Conservation (phyloP, 163 green algal genomes). For the Prototheca stagnorum region DNA sequence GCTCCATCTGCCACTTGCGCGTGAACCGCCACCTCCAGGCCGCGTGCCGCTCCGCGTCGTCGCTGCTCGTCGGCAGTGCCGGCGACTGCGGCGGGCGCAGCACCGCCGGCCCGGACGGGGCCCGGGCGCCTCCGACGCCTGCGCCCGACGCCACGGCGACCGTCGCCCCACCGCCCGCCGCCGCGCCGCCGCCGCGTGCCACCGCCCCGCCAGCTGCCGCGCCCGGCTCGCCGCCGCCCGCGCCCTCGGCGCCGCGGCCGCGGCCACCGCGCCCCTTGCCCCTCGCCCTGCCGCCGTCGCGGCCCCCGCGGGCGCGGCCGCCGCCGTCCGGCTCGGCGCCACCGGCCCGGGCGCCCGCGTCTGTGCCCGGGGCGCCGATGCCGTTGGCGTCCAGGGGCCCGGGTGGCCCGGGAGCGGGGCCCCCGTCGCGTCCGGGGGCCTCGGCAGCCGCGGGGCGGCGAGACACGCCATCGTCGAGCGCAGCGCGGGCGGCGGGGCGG, state of each 20-base stretch:
- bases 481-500: too few species aligned
- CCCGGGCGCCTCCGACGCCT: neutral
- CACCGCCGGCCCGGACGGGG: neutral
- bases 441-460: neutral
- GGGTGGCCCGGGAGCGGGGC: neutral
- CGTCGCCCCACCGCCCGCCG: neutral
- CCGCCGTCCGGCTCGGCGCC: too few species aligned
- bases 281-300: too few species aligned
- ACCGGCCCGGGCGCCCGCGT: too few species aligned
- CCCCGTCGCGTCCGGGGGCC: neutral
- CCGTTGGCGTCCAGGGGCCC: too few species aligned
- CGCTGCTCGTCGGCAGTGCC: neutral
- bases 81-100: neutral
- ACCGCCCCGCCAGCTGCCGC: too few species aligned
- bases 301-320: too few species aligned
- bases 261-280: too few species aligned
- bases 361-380: too few species aligned
- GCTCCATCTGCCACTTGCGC: conserved; percentile 25
- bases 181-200: neutral
- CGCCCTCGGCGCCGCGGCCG: too few species aligned
- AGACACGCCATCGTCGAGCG: neutral
- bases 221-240: too few species aligned
- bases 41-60: conserved; percentile 7
- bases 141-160: neutral
- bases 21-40: conserved; percentile 21